phyloP scores from a whole-genome alignment of 768 basidiomycete genomes.

The Ephemerocybe angulata region DNA sequence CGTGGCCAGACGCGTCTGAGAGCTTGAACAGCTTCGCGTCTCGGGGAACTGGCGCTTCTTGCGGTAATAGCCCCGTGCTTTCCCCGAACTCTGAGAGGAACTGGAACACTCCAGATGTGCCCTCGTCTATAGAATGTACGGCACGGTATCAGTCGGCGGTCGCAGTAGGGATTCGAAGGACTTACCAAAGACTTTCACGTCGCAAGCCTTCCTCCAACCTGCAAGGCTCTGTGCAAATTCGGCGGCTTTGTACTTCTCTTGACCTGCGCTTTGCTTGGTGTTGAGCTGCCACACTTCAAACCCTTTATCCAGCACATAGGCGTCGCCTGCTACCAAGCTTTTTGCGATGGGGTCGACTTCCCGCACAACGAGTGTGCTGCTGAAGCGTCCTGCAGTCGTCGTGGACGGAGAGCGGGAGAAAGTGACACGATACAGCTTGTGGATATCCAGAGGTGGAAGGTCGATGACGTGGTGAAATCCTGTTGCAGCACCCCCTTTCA shows the following conservation, averaged over 20 bases:
- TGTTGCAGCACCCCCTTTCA: constrained; percentile 29
- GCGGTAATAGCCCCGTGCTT: constrained; percentile 19
- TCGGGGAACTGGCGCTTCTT: constrained; percentile 10
- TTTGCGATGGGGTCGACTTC: constrained; percentile 43
- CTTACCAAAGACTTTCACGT: constrained; percentile 49
- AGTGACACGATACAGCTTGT: constrained; percentile 50
- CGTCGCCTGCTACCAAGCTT: constrained; percentile 51
- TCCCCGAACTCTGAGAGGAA: constrained; percentile 51
- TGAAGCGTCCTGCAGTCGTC: constrained; percentile 10
- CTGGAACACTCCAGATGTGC: constrained; percentile 37
- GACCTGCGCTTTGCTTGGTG: constrained; percentile 49
- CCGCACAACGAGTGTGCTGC: constrained; percentile 39
- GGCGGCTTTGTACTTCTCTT: constrained; percentile 58
- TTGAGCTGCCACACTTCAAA: constrained; percentile 51
- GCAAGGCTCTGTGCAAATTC: constrained; percentile 52
- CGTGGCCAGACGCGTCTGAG: constrained; percentile 41
- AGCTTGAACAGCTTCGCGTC: constrained; percentile 34
- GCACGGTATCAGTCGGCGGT: not conserved
- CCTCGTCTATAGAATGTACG: constrained; percentile 61
- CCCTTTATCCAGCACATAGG: constrained; percentile 60
- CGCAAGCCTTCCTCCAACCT: constrained; percentile 37
- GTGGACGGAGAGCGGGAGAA: constrained; percentile 23
- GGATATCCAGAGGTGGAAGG: constrained; percentile 31
- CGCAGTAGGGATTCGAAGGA: not conserved
- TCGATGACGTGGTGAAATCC: constrained; percentile 32